Percentiles rank a stretch among this genome's conserved stretches.
Evolutionary conservation across 1,284 basidiomycete genomes (phyloP).

Genomic region (Pyrrhoderma lamaoense): DNA sequence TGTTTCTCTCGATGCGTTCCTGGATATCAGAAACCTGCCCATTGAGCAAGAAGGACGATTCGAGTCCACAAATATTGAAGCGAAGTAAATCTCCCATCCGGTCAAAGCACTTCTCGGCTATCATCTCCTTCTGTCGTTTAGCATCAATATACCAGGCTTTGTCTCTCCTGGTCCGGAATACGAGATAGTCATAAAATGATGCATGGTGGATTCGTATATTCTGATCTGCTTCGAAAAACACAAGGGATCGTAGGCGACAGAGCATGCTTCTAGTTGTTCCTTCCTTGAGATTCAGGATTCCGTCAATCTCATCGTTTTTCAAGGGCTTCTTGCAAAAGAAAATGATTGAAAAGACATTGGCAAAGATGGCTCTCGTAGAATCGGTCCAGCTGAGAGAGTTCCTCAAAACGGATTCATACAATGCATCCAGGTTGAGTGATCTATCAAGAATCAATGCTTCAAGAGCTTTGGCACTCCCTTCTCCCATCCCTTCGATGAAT

Average conservation of each 20-base stretch:
- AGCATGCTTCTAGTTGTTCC: not conserved
- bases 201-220: not conserved
- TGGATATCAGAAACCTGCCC: not conserved
- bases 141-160: not conserved
- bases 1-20: not conserved
- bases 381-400: not conserved
- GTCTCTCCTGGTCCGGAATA: not conserved
- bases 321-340: not conserved
- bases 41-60: constrained; percentile 3
- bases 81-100: not conserved
- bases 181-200: constrained; percentile 1
- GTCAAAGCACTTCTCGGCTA: not conserved
- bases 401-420: not conserved
- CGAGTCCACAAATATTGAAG: constrained; percentile 11
- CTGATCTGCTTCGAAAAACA: not conserved
- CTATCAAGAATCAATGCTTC: not conserved
- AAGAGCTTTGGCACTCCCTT: not conserved
- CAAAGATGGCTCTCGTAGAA: not conserved
- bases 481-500: not conserved
- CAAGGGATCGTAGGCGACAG: not conserved
- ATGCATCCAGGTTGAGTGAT: not conserved
- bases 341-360: not conserved
- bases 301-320: not conserved
- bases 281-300: not conserved
- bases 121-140: not conserved